phyloP scores from a whole-genome alignment of 768 basidiomycete genomes.

The Leccinum subgranulosum region DNA sequence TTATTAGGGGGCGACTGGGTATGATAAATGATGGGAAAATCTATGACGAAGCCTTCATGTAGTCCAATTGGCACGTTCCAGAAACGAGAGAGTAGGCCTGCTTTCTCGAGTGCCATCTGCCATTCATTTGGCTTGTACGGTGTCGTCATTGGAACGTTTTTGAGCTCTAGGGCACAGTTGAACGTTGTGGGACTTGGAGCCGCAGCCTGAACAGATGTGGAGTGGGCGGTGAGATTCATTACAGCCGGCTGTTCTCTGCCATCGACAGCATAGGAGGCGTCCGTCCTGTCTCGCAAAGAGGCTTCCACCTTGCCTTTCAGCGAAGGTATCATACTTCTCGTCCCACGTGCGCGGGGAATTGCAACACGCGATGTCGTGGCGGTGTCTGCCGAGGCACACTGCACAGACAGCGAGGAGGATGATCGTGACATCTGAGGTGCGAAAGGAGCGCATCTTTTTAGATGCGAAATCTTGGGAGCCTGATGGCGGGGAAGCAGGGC shows the following conservation, averaged over 20 bases:
- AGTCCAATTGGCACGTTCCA: too few relatives aligned
- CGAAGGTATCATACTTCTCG: background rate
- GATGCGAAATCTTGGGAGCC: background rate
- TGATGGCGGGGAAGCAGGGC: background rate
- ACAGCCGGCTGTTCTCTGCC: background rate
- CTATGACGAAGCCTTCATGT: background rate
- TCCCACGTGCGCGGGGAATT: background rate
- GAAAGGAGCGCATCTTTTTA: background rate
- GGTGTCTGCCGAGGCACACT: too few relatives aligned
- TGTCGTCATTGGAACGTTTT: background rate
- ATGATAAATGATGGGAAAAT: background rate
- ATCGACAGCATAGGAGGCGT: background rate
- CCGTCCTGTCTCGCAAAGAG: background rate
- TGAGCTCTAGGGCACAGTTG: background rate
- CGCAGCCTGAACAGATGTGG: background rate
- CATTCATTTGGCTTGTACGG: background rate
- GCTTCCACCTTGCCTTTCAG: background rate
- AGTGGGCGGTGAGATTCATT: background rate
- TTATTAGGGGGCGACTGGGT: background rate
- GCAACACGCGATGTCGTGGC: background rate
- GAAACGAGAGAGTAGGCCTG: too few relatives aligned
- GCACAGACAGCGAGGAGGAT: too few relatives aligned
- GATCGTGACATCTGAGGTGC: background rate
- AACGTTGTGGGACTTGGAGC: background rate
- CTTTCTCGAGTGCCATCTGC: background rate